phyloP scores from a whole-genome alignment of 441 rosid species.

The Populus hybrid region DNA sequence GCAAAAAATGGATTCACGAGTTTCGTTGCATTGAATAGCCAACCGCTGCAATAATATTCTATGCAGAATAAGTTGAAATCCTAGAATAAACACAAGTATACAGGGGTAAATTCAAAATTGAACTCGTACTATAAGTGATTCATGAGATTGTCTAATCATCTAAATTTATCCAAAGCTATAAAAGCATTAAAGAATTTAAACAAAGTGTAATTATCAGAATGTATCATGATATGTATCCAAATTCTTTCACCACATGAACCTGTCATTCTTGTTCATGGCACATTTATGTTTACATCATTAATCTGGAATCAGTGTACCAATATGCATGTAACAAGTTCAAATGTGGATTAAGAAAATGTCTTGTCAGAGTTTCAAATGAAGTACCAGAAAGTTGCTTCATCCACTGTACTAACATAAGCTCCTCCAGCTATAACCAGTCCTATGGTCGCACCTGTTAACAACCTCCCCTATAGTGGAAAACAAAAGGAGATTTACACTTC shows the following conservation, averaged over 20 bases:
- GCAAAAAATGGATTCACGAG: conserved; percentile 94
- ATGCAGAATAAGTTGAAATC: conserved; percentile 10
- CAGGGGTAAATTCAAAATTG: conserved; percentile 5
- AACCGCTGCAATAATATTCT: conserved; percentile 59
- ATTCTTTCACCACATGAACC: not conserved
- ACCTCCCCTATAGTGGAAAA: conserved; percentile 53
- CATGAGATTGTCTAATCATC: not conserved
- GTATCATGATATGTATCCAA: not conserved
- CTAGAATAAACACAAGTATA: not conserved
- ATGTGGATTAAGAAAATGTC: not conserved
- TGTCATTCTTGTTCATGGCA: not conserved
- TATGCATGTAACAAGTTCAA: not conserved
- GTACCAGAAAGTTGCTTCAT: conserved; percentile 98
- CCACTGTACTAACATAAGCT: conserved; percentile 87
- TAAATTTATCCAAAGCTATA: not conserved
- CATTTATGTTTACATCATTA: not conserved
- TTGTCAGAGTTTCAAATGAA: conserved; percentile 2
- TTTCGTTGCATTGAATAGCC: conserved; percentile 91
- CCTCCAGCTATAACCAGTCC: too few relatives aligned
- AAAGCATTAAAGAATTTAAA: not conserved
- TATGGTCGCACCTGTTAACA: conserved; percentile 58
- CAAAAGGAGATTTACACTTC: conserved; percentile 1
- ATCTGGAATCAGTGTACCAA: not conserved
- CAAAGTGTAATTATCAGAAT: not conserved
- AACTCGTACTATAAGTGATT: not conserved